Base-by-base conservation (phyloP, 139 green algal genomes). In the Tetratostichococcus sp. region DNA sequence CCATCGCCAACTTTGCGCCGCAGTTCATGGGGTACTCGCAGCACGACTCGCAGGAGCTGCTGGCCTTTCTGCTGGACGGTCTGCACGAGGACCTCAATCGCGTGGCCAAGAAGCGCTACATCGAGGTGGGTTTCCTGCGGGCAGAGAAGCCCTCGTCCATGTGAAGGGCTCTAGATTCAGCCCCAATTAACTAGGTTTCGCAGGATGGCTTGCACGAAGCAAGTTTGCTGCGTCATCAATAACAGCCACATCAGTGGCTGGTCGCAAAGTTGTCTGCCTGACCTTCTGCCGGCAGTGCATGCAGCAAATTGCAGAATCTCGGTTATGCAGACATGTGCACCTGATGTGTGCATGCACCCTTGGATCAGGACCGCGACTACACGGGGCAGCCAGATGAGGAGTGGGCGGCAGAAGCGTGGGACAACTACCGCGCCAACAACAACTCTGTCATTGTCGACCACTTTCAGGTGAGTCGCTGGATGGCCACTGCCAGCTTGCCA, bases 11-110 rank as follows among this genome's bases (percentile, higher is more conserved):
- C 67, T 98, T 97, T 88, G 92, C 93, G 4, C 90, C 89, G 6
- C 93, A 97, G 79, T 99, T 99, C 80, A 86, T 75, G 30, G 95
- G 93, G 21, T 98, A 98, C 77, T 84, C 85, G 35, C 95, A 98
- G 87, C 95, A 98, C 72, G 95, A 98, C 80, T 85, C 75, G 30
- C 92, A 94, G 82, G 91, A 95, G 87, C 87, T 99, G 70, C 85
- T 98, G 35, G 91, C 91, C 1, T 98, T 97, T 79, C 87, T 98
- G 78, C 82, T 99, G 71, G 95, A 98, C 72, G 94, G 94, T 4
- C 79, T 98, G 77, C 94, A 98, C 79, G 94, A 98, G 81, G 95
- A 99, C 85, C 83, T 98, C 67, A 99, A 99, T 84, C 82, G 94
- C 39, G 91, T 98, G 68, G 80, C 88, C 67, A 62, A 85, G 34